phyloP scores from a whole-genome alignment of 257 asterid species.

The Phtheirospermum japonicum region DNA sequence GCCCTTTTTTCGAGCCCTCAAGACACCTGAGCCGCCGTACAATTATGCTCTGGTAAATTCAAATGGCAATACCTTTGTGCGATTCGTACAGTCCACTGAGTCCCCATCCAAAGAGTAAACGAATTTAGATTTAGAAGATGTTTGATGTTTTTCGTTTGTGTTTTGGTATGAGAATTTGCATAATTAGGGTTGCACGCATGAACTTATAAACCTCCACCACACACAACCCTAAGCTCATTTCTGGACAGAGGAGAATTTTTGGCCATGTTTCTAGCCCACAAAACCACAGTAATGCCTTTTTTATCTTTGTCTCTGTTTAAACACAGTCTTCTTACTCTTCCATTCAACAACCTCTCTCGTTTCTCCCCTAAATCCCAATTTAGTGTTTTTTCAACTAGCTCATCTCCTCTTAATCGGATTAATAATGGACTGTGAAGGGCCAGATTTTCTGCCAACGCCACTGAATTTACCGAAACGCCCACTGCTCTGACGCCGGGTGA shows the following conservation, averaged over 20 bases:
- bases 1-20: too few relatives aligned
- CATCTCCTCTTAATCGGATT: constrained; percentile 21
- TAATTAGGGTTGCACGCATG: too few relatives aligned
- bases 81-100: too few relatives aligned
- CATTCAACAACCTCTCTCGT: constrained; percentile 26
- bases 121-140: too few relatives aligned
- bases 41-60: too few relatives aligned
- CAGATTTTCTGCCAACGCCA: constrained; percentile 36
- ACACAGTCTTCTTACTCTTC: constrained; percentile 34
- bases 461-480: constrained; percentile 43
- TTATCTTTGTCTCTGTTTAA: constrained; percentile 38
- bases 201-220: too few relatives aligned
- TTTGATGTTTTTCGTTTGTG: too few relatives aligned
- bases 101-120: too few relatives aligned
- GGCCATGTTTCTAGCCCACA: constrained; percentile 18
- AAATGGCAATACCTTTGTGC: too few relatives aligned
- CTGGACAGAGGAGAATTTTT: neutral
- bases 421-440: constrained; percentile 26
- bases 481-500: constrained; percentile 33
- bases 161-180: too few relatives aligned
- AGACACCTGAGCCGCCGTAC: too few relatives aligned
- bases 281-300: constrained; percentile 34
- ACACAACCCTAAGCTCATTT: too few relatives aligned
- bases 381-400: constrained; percentile 15
- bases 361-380: constrained; percentile 32